Conservation (phyloP, 331 rosid species). For the Malus hybrid region DNA sequence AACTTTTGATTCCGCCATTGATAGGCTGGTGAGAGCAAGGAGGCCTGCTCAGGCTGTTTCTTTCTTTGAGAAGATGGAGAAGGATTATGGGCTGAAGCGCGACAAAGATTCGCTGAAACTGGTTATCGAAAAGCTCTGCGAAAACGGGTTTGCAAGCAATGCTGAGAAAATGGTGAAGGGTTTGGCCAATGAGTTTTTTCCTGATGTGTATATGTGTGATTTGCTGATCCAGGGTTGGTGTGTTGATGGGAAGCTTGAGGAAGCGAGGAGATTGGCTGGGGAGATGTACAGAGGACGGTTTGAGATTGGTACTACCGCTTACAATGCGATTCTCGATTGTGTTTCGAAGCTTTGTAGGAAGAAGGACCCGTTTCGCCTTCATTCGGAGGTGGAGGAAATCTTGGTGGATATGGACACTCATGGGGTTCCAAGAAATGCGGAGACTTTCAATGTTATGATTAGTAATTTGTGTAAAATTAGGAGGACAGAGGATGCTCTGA, state of each 20-base stretch:
- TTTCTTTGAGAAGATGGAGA: slow-evolving; percentile 74
- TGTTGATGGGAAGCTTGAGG: slow-evolving; percentile 52
- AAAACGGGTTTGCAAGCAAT: slow-evolving; percentile 49
- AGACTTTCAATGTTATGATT: slow-evolving; percentile 74
- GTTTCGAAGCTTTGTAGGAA: slow-evolving; percentile 57
- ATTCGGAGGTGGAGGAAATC: slow-evolving; percentile 55
- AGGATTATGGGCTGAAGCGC: slow-evolving; percentile 57
- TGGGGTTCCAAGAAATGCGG: slow-evolving; percentile 78
- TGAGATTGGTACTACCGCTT: slow-evolving; percentile 54
- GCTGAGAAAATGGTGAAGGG: slow-evolving; percentile 83
- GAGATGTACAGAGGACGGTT: slow-evolving; percentile 88
- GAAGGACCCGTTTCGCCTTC: slow-evolving; percentile 63
- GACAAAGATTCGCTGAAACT: slow-evolving; percentile 40
- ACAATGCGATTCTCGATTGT: slow-evolving; percentile 70
- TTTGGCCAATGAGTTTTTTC: slow-evolving; percentile 65
- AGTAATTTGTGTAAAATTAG: slow-evolving; percentile 73
- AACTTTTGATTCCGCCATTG: slow-evolving; percentile 45
- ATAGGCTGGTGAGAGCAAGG: slow-evolving; percentile 71
- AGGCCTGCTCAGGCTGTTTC: slow-evolving; percentile 50
- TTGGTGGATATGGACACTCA: slow-evolving; percentile 57
- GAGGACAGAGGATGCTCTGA: slow-evolving; percentile 58
- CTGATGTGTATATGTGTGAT: slow-evolving; percentile 53
- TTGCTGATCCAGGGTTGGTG: slow-evolving; percentile 72
- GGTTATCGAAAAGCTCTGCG: slow-evolving; percentile 69
- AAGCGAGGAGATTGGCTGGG: slow-evolving; percentile 66